Conservation (phyloP, 2,329 filamentous ascomycete genomes). For the Fusarium robinianum region DNA sequence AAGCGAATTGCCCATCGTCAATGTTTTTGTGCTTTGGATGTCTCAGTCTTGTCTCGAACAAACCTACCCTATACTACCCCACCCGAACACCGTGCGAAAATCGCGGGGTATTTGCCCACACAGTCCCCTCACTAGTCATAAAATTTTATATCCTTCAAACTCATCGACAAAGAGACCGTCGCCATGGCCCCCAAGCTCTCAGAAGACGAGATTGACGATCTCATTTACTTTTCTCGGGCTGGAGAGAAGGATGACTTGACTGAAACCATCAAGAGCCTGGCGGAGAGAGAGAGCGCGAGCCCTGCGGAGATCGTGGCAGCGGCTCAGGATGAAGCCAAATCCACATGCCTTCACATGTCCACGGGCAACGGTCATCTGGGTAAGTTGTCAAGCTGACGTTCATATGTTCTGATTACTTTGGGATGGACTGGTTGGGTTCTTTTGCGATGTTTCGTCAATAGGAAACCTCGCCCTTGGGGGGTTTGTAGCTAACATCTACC, state of each 20-base stretch:
- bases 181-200: conserved; percentile 60
- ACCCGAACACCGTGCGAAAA: conserved; percentile 42
- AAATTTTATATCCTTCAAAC: conserved; percentile 38
- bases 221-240: conserved; percentile 82
- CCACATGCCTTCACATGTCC: conserved; percentile 89
- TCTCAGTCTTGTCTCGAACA: background rate
- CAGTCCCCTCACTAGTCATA: conserved; percentile 47
- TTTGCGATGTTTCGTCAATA: too few relatives aligned
- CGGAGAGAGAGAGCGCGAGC: conserved; percentile 62
- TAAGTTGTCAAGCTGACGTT: conserved; percentile 45
- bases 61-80: conserved; percentile 30
- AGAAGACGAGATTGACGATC: conserved; percentile 85
- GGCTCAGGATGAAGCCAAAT: conserved; percentile 74
- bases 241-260: conserved; percentile 75
- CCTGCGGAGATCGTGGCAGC: conserved; percentile 68
- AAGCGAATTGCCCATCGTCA: too few relatives aligned
- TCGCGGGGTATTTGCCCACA: conserved; percentile 41
- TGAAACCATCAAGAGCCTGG: conserved; percentile 60
- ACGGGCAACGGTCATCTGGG: conserved; percentile 86
- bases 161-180: conserved; percentile 18
- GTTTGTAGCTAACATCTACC: conserved; percentile 7
- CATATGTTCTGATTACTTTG: background rate
- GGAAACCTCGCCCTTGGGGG: too few relatives aligned
- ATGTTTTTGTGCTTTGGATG: background rate
- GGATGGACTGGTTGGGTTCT: too few relatives aligned